Evolutionary conservation across 2,329 filamentous ascomycete genomes (phyloP).

Genomic region (Didymella exigua): DNA sequence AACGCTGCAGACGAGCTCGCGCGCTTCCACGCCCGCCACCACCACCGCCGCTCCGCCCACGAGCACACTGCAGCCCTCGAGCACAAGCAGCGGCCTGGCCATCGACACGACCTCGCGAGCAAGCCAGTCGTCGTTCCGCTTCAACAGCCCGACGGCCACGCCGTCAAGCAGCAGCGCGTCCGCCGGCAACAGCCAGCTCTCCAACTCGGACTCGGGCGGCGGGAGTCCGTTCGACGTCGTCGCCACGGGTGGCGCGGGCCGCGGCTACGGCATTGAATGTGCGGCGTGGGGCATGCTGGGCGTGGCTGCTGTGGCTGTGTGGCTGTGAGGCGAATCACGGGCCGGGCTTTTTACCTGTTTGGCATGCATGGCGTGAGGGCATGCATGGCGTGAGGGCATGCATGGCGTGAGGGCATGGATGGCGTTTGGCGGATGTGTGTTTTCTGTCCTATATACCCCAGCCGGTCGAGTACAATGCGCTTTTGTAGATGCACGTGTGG

Average conservation of each 20-base stretch:
- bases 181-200: slow-evolving; percentile 36
- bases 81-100: slow-evolving; percentile 14
- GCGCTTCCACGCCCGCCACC: slow-evolving; percentile 4
- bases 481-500: too few relatives aligned
- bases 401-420: background rate
- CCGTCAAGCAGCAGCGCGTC: slow-evolving; percentile 7
- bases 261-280: slow-evolving; percentile 1
- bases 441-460: slow-evolving; percentile 40
- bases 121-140: background rate
- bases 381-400: background rate
- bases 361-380: slow-evolving; percentile 1
- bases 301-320: background rate
- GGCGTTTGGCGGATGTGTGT: slow-evolving; percentile 23
- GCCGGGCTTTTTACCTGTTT: background rate
- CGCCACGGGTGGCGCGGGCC: slow-evolving; percentile 29
- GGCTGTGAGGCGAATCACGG: background rate
- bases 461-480: background rate
- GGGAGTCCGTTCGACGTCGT: slow-evolving; percentile 54
- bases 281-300: background rate
- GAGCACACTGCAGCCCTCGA: slow-evolving; percentile 2
- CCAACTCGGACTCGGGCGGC: slow-evolving; percentile 48
- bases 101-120: slow-evolving; percentile 24
- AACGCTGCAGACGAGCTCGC: slow-evolving; percentile 19
- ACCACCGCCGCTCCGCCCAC: slow-evolving; percentile 10
- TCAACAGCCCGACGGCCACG: slow-evolving; percentile 1